Base-by-base conservation (phyloP, 306 rosid genomes). In the Prunus mongolica region DNA sequence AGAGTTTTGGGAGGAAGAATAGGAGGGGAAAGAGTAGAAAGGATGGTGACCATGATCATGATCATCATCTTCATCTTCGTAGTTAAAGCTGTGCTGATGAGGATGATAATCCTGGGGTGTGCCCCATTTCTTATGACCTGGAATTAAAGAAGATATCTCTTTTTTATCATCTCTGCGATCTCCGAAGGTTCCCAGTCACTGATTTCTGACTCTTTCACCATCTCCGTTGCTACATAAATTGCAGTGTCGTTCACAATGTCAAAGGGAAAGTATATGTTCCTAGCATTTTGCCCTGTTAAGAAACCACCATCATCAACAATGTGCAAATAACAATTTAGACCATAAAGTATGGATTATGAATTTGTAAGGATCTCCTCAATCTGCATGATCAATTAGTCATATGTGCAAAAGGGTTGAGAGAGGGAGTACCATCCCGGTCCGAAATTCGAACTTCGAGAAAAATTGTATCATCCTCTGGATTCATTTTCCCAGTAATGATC, bases 131-230 rank as follows among this genome's bases (percentile, higher is more conserved):
- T 79, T 82, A 93, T 91, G 86, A 77, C 77, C 78, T 54, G 97
- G 91, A 57, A 90, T 81, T 27, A 91, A 63, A 81, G 85, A 64
- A 64, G 76, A 76, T 76, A 90, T 84, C 84, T 22, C 96, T 20
- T 90, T 80, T 76, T 91, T 79, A 94, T 94, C 95, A 86, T 91
- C 77, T 71, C 78, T 49, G 97, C 93, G 14, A 94, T 91, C 79
- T 91, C 95, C 15, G 54, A 14, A 22, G 97, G 95, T 68, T 86
- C 89, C 89, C 91, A 87, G 71, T 92, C 93, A 19, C 73, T 84
- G 11, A 94, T 90, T 73, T 90, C 96, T 80, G 90, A 85, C 67
- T 94, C 98, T 78, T 87, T 83, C 13, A 94, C 97, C 98, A 94
- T 94, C 88, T 94, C 97, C 12, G 74, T 75, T 0, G 97, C 96